Evolutionary conservation across 805 yeast genomes (phyloP).

Genomic region (Lachancea thermotolerans): DNA sequence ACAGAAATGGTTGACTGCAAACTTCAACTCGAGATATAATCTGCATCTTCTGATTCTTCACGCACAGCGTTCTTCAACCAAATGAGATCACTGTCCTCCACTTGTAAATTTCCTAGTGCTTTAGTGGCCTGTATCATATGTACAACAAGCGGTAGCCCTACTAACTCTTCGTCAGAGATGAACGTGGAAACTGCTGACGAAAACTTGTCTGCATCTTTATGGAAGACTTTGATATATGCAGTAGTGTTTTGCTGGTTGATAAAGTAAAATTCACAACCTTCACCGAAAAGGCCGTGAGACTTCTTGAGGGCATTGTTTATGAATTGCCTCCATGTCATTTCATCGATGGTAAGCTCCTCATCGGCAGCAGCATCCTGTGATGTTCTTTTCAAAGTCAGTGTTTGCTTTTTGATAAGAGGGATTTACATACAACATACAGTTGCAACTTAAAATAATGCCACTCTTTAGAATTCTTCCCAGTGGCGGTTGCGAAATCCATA

Average conservation of each 20-base stretch:
- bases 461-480: slow-evolving; percentile 10
- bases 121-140: slow-evolving; percentile 18
- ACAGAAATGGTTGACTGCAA: no score
- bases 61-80: slow-evolving; percentile 23
- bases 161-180: slow-evolving; percentile 26
- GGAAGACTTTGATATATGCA: slow-evolving; percentile 26
- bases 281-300: slow-evolving; percentile 38
- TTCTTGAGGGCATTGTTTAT: slow-evolving; percentile 30
- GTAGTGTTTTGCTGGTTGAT: slow-evolving; percentile 19
- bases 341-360: slow-evolving; percentile 23
- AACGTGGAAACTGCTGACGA: slow-evolving; percentile 30
- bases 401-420: not conserved
- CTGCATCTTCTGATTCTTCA: slow-evolving; percentile 12
- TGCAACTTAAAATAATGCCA: slow-evolving; percentile 23
- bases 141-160: slow-evolving; percentile 23
- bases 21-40: not conserved
- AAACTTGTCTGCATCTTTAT: slow-evolving; percentile 26
- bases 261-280: slow-evolving; percentile 32
- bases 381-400: slow-evolving; percentile 13
- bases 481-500: not conserved
- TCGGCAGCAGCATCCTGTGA: slow-evolving; percentile 19
- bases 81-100: slow-evolving; percentile 22
- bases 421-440: slow-evolving; percentile 17
- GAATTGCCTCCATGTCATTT: slow-evolving; percentile 36
- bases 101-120: slow-evolving; percentile 20